Conservation (phyloP, 2,329 filamentous ascomycete species). For the Colletotrichum tofieldiae region DNA sequence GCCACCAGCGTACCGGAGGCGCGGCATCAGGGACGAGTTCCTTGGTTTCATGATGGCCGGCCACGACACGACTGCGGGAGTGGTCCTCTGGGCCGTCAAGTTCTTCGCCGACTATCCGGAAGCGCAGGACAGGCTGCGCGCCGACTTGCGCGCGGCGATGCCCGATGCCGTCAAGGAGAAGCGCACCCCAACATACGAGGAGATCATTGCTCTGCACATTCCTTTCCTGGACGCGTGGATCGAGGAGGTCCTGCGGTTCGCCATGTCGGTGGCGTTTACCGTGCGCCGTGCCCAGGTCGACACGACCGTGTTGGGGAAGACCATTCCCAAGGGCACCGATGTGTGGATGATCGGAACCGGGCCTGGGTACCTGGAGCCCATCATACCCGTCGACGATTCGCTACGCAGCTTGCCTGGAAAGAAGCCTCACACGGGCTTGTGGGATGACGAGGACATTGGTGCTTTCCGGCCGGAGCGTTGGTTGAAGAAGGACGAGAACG, state of each 20-base stretch:
- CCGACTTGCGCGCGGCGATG: constrained; percentile 46
- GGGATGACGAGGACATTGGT: too few relatives aligned
- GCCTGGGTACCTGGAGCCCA: neutral
- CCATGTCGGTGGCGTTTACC: constrained; percentile 29
- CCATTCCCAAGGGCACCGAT: constrained; percentile 1
- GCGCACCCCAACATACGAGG: constrained; percentile 42
- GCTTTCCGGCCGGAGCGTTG: neutral
- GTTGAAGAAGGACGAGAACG: neutral
- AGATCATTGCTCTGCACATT: constrained; percentile 44
- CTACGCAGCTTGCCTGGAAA: too few relatives aligned
- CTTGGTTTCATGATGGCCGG: too few relatives aligned
- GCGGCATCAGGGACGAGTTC: too few relatives aligned
- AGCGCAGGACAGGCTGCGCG: constrained; percentile 46
- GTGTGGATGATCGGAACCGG: neutral
- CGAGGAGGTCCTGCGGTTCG: constrained; percentile 51
- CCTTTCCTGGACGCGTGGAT: constrained; percentile 52
- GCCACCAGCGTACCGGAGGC: too few relatives aligned
- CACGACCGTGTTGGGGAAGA: neutral
- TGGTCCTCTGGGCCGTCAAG: too few relatives aligned
- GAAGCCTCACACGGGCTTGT: too few relatives aligned
- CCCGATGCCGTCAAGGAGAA: constrained; percentile 41
- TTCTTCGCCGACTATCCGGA: too few relatives aligned
- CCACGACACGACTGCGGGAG: too few relatives aligned
- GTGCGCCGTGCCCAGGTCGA: neutral
- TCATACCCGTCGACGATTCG: too few relatives aligned